Evolutionary conservation across 768 basidiomycete genomes (phyloP).

Genomic region (Agrocybe pediades): DNA sequence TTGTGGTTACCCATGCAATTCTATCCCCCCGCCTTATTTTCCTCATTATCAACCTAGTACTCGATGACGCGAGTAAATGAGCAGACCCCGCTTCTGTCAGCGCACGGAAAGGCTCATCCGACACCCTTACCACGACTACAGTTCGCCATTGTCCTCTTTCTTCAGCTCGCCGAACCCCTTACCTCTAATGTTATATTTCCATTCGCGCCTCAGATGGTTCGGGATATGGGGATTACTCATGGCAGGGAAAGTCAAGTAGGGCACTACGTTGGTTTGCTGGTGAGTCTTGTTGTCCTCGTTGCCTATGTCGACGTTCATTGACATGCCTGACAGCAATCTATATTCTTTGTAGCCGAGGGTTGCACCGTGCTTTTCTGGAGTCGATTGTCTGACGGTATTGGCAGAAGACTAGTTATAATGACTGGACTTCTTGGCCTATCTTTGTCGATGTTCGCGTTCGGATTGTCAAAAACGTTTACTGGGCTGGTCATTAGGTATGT

Average conservation of each 20-base stretch:
- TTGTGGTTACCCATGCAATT: background rate
- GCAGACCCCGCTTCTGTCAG: slow-evolving; percentile 58
- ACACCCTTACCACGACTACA: slow-evolving; percentile 72
- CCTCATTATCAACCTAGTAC: background rate
- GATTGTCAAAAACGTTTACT: slow-evolving; percentile 69
- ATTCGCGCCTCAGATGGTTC: slow-evolving; percentile 72
- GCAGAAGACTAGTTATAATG: slow-evolving; percentile 76
- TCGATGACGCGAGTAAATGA: slow-evolving; percentile 44
- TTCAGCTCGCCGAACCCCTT: slow-evolving; percentile 77
- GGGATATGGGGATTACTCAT: slow-evolving; percentile 66
- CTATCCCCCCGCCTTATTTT: slow-evolving; percentile 4
- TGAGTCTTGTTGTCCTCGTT: slow-evolving; percentile 23
- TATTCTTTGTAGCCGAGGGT: slow-evolving; percentile 77
- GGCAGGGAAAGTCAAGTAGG: slow-evolving; percentile 74
- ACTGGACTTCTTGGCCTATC: slow-evolving; percentile 65
- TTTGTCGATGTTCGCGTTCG: slow-evolving; percentile 73
- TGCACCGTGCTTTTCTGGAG: slow-evolving; percentile 77
- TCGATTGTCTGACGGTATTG: slow-evolving; percentile 68
- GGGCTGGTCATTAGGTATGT: slow-evolving; percentile 54
- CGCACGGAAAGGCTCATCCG: slow-evolving; percentile 33
- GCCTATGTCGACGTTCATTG: background rate
- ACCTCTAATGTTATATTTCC: slow-evolving; percentile 77
- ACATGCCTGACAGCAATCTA: slow-evolving; percentile 56
- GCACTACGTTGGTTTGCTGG: slow-evolving; percentile 79
- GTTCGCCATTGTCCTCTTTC: slow-evolving; percentile 65